Evolutionary conservation across 108 stramenopile species (phyloP), one percentile per base, ranked within the genome.

Genomic region (Mediolabrus comicus): DNA sequence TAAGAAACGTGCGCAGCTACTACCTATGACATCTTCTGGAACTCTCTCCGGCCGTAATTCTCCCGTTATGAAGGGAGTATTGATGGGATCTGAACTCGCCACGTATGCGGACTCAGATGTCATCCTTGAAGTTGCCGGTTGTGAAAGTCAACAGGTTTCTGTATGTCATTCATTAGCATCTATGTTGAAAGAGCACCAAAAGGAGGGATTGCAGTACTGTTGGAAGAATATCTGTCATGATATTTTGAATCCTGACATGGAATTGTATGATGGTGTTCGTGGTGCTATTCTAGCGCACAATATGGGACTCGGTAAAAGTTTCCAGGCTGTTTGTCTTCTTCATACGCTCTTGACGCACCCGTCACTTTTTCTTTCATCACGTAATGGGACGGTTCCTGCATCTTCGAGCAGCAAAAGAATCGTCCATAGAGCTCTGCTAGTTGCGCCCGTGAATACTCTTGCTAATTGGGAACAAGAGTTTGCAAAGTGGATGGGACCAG

Each of bases 201-300:
- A 71, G n/a, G 84, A 89, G 39, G 91, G 88, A 0, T 65, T 92
- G 24, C 54, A 82, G 31, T 89, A 88, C 65, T 88, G 89, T 61
- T 92, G 83, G 82, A 63, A 65, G 25, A 89, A 84, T 52, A 28
- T 87, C 10, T 92, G 85, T 66, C 59, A 55, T n/a, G 77, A 89
- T 65, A 58, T 89, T 24, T 41, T 71, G 31, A 63, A 56, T 36
- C 16, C 28, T 3, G 10, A 53, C 39, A 61, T 16, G n/a, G 53
- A 58, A 32, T 64, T 30, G 11, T 35, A 35, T 41, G 53, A 17
- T 7, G 64, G 69, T 1, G 58, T 81, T 41, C 83, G 81, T n/a
- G 91, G 91, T 13, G 84, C 82, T 33, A 87, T 92, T 46, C 68
- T 92, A 3, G 91, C 91, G 13, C 91, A 92, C 62, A 84, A 81